phyloP scores from a whole-genome alignment of 257 asterid species.

The Solanum neorickii region DNA sequence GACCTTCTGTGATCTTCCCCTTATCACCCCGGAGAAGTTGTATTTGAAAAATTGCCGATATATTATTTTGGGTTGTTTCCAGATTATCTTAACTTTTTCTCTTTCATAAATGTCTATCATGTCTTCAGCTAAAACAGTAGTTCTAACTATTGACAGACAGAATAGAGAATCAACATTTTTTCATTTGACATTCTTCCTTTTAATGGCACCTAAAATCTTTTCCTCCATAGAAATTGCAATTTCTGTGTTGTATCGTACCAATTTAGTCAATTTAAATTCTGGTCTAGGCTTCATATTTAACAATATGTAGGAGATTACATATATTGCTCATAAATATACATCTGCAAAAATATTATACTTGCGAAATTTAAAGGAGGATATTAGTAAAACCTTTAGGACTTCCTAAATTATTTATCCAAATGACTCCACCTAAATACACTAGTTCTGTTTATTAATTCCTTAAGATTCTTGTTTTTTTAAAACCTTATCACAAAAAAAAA shows the following conservation, averaged over 20 bases:
- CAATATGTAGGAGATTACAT: neutral
- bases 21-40: neutral
- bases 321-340: neutral
- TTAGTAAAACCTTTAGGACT: neutral
- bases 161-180: neutral
- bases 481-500: neutral
- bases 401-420: neutral
- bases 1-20: neutral
- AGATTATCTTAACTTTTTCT: neutral
- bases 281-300: neutral
- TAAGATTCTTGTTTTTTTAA: neutral
- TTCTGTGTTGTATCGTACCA: neutral
- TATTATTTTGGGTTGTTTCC: neutral
- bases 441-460: neutral
- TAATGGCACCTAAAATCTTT: neutral
- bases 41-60: neutral
- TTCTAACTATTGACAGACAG: neutral
- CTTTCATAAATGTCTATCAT: neutral
- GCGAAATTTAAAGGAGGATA: neutral
- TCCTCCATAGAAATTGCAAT: neutral
- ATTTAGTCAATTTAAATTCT: neutral
- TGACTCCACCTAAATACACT: neutral
- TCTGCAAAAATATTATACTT: neutral
- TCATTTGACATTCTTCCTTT: neutral
- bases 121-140: neutral